Conservation (phyloP, 2,329 filamentous ascomycete genomes). For the Fusarium clavum region DNA sequence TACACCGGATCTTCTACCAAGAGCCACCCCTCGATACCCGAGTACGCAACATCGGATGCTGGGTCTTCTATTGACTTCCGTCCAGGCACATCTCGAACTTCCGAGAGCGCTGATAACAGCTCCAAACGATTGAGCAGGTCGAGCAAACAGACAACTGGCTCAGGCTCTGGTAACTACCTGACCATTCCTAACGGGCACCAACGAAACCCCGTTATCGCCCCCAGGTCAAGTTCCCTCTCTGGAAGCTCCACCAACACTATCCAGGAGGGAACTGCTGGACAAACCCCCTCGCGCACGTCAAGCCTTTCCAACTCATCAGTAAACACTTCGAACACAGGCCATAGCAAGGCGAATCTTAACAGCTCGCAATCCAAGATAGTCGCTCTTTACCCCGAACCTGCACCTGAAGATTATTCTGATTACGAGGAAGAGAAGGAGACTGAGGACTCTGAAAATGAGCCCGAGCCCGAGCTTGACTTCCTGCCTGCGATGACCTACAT, state of each 20-base stretch:
- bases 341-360: slow-evolving; percentile 48
- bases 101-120: slow-evolving; percentile 42
- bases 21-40: slow-evolving; percentile 44
- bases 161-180: slow-evolving; percentile 57
- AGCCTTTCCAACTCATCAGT: slow-evolving; percentile 55
- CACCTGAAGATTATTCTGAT: slow-evolving; percentile 41
- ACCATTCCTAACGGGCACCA: slow-evolving; percentile 52
- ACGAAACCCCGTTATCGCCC: slow-evolving; percentile 25
- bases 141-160: slow-evolving; percentile 55
- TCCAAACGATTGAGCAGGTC: slow-evolving; percentile 48
- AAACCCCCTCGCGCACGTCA: slow-evolving; percentile 47
- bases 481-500: slow-evolving; percentile 32
- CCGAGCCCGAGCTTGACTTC: slow-evolving; percentile 28
- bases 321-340: slow-evolving; percentile 51
- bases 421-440: slow-evolving; percentile 31
- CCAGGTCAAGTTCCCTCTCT: slow-evolving; percentile 44
- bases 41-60: slow-evolving; percentile 43
- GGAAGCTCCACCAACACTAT: slow-evolving; percentile 43
- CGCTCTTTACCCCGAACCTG: slow-evolving; percentile 51
- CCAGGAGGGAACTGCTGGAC: slow-evolving; percentile 38
- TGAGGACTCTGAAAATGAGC: slow-evolving; percentile 25
- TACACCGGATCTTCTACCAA: slow-evolving; percentile 38
- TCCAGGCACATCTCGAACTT: slow-evolving; percentile 39
- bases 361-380: slow-evolving; percentile 57
- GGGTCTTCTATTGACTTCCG: slow-evolving; percentile 41